phyloP scores from a whole-genome alignment of 768 basidiomycete species.

The Gymnopilus dilepis region DNA sequence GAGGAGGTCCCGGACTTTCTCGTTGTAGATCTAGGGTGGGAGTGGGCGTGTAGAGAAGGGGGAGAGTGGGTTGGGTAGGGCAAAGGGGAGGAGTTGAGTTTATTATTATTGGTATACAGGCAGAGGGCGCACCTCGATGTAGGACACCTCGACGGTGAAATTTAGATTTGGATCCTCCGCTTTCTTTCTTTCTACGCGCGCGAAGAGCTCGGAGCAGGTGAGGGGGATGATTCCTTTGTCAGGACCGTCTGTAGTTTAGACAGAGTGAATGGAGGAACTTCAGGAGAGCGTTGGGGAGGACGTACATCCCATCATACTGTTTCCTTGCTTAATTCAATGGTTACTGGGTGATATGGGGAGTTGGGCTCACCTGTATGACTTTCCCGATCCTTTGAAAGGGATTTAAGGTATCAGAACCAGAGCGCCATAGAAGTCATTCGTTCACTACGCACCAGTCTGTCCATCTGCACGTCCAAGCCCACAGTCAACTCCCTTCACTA shows the following conservation, averaged over 20 bases:
- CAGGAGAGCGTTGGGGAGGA: conserved; percentile 26
- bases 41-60: background rate
- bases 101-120: conserved; percentile 92
- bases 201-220: conserved; percentile 92
- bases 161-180: conserved; percentile 67
- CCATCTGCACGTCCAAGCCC: conserved; percentile 51
- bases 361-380: conserved; percentile 80
- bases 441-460: conserved; percentile 74
- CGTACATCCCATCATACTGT: conserved; percentile 95
- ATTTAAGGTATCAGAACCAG: conserved; percentile 7
- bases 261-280: background rate
- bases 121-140: conserved; percentile 73
- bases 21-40: conserved; percentile 84
- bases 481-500: background rate
- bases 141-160: conserved; percentile 97
- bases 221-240: conserved; percentile 99
- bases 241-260: conserved; percentile 65
- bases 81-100: conserved; percentile 37
- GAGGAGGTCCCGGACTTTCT: conserved; percentile 96
- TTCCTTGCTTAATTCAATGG: conserved; percentile 12
- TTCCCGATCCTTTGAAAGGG: conserved; percentile 72
- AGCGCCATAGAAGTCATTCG: background rate
- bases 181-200: conserved; percentile 73
- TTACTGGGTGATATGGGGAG: background rate
- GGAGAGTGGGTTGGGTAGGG: too few relatives aligned